These are phyloP conservation scores for Teunomyces cretensis DNA, from an alignment of 805 yeast species.

Conservation along the genomic window DNA sequence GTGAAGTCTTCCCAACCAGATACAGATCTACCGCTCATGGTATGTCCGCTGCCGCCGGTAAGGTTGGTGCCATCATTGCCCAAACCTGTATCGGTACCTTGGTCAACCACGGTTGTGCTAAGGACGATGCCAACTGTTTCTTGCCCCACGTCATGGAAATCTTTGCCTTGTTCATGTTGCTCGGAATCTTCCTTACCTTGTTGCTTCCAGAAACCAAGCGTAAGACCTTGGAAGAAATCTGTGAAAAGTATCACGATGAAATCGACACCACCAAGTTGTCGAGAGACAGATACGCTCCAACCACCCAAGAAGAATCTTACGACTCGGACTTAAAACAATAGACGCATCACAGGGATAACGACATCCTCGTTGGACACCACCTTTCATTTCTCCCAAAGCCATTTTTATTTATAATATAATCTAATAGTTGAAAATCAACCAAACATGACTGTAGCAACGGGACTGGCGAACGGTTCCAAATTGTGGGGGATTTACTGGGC, in stretches of 20 bases:
- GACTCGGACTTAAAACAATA: slow-evolving; percentile 28
- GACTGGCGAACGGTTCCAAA: too few species aligned
- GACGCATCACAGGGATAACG: not conserved
- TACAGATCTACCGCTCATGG: slow-evolving; percentile 96
- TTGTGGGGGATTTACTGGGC: too few species aligned
- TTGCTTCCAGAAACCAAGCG: slow-evolving; percentile 90
- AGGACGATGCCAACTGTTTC: slow-evolving; percentile 65
- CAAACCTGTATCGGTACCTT: slow-evolving; percentile 86
- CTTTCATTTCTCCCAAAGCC: not conserved
- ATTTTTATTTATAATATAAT: not conserved
- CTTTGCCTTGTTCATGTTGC: slow-evolving; percentile 86
- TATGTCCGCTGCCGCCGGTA: slow-evolving; percentile 89
- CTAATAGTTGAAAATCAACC: not conserved
- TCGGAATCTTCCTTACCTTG: slow-evolving; percentile 65
- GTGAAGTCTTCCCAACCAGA: slow-evolving; percentile 92
- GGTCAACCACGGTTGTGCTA: slow-evolving; percentile 73
- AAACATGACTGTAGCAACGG: not conserved
- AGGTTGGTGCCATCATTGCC: slow-evolving; percentile 90
- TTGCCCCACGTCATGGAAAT: slow-evolving; percentile 92
- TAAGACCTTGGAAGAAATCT: slow-evolving; percentile 81
- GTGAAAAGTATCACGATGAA: slow-evolving; percentile 83
- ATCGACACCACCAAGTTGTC: slow-evolving; percentile 45
- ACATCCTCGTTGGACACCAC: not conserved
- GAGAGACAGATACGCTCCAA: slow-evolving; percentile 35
- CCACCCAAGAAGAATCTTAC: slow-evolving; percentile 32